These are phyloP conservation scores for Talaromyces sp. DNA, from an alignment of 2,329 filamentous ascomycete species.

Conservation along the genomic window DNA sequence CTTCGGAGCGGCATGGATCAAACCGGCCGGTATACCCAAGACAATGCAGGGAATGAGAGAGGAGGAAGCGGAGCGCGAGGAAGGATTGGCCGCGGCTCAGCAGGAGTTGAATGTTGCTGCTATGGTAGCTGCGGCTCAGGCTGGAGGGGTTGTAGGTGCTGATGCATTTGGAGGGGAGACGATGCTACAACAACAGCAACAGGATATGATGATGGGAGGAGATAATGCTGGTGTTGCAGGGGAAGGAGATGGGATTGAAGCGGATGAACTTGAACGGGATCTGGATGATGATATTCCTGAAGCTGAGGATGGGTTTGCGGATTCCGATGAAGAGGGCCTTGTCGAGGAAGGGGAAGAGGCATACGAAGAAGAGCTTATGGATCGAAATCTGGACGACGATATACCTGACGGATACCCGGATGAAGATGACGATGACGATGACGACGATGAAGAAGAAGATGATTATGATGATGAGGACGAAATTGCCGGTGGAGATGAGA, in stretches of 20 bases:
- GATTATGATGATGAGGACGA: constrained; percentile 41
- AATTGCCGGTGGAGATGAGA: constrained; percentile 52
- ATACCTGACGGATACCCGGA: constrained; percentile 61
- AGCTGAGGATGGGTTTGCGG: constrained; percentile 45
- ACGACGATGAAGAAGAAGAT: constrained; percentile 42
- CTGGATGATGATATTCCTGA: constrained; percentile 47
- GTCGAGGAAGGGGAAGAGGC: constrained; percentile 46
- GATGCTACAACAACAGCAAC: constrained; percentile 7
- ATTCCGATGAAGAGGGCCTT: constrained; percentile 36
- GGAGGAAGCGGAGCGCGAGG: constrained; percentile 82
- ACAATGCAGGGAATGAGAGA: constrained; percentile 87
- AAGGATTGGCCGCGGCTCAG: constrained; percentile 71
- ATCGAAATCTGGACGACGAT: constrained; percentile 67
- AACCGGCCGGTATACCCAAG: constrained; percentile 81
- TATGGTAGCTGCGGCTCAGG: constrained; percentile 50
- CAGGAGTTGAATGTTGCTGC: constrained; percentile 69
- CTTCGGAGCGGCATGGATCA: constrained; percentile 87
- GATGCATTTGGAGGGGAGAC: constrained; percentile 62
- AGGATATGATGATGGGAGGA: neutral
- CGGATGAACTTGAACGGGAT: constrained; percentile 40
- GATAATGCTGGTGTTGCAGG: constrained; percentile 48
- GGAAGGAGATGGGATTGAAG: constrained; percentile 47
- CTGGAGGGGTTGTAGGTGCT: neutral
- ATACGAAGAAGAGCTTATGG: constrained; percentile 49
- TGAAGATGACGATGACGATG: constrained; percentile 43